Conservation (phyloP, 768 basidiomycete genomes). For the Mycena metata region DNA sequence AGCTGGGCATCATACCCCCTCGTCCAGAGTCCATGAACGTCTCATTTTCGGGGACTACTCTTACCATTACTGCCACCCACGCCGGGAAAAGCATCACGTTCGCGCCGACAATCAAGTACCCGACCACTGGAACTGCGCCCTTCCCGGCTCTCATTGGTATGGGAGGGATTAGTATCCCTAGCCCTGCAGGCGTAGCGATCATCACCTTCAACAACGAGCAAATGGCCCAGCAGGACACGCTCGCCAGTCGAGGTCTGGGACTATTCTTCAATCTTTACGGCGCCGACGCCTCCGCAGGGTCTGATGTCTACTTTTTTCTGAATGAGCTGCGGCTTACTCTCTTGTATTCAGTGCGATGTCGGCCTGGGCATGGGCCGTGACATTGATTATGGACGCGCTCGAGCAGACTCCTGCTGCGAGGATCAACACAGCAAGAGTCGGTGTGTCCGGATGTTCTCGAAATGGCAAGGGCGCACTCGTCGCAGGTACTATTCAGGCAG, state of each 20-base stretch:
- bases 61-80: conserved; percentile 51
- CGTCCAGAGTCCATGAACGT: conserved; percentile 49
- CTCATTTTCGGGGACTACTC: conserved; percentile 49
- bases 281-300: conserved; percentile 55
- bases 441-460: conserved; percentile 72
- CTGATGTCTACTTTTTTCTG: neutral
- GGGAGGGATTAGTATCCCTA: conserved; percentile 58
- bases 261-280: conserved; percentile 72
- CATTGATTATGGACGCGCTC: conserved; percentile 72
- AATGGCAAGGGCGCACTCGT: conserved; percentile 73
- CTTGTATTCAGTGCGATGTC: conserved; percentile 57
- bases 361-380: conserved; percentile 74
- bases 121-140: conserved; percentile 56
- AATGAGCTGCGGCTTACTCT: neutral
- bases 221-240: conserved; percentile 63
- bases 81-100: conserved; percentile 50
- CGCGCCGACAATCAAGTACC: conserved; percentile 51
- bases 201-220: conserved; percentile 68
- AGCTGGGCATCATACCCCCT: conserved; percentile 26
- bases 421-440: conserved; percentile 64
- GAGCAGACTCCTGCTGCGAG: conserved; percentile 60
- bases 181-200: conserved; percentile 53
- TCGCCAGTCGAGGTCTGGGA: conserved; percentile 63
- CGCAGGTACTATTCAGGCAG: conserved; percentile 50
- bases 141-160: conserved; percentile 68